Evolutionary conservation across 306 rosid species (phyloP), one percentile per base, ranked within the genome.

Genomic region (Abrus precatorius): DNA sequence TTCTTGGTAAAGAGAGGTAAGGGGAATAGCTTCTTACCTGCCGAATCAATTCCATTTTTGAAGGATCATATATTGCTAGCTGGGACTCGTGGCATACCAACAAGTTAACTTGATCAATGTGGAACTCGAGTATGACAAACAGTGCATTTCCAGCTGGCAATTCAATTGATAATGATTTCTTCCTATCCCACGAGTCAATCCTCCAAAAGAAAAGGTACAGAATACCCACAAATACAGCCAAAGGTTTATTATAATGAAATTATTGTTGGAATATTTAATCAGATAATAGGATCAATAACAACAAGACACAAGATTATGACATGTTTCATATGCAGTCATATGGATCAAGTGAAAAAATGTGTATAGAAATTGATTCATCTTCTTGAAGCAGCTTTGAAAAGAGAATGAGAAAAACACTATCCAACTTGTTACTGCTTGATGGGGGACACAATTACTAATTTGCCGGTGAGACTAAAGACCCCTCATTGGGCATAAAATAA

Each of bases 61-160:
- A 83, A 12, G 88, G 86, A 60, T 88, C 91, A 75, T 77, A 88
- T 70, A 88, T 6, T 12, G 89, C 86, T 74, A 88, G 80, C 71
- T 80, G 87, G 8, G 83, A 69, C 72, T 85, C 86, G 81, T 88
- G 91, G 86, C 61, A 73, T 29, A 85, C 89, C 79, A 88, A 70
- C 59, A 88, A 74, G 40, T 76, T 84, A n/a, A 81, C 79, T 70
- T 88, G 87, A 81, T 88, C 87, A 72, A 73, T 63, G 75, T 81
- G 82, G 82, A 88, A 83, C 81, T 5, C 20, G 40, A 47, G 76
- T 74, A 68, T 81, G 63, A 48, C 85, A 76, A 56, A 38, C 45
- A 45, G 45, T 27, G 70, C 76, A 45, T 75, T 56, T 69, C 87
- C 90, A 4, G 68, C 47, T 0, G 88, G 86, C 76, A 80, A 36